Percentiles rank a stretch among this genome's conserved stretches.
Evolutionary conservation across 2,329 filamentous ascomycete genomes (phyloP).

Genomic region (Diaporthe nobilis): DNA sequence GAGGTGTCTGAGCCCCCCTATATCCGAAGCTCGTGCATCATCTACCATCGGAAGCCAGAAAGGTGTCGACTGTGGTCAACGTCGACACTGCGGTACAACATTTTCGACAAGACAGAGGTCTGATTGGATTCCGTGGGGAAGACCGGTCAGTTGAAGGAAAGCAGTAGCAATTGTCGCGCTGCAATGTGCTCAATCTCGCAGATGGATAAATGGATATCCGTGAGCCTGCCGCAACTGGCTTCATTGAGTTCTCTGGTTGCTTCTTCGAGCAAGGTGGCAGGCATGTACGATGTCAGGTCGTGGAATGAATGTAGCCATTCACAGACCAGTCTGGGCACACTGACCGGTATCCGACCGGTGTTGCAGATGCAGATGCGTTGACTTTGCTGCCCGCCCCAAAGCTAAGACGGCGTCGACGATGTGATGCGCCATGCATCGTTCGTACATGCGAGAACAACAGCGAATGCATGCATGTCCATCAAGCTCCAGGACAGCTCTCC

Average conservation of each 20-base stretch:
- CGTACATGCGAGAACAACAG: background rate
- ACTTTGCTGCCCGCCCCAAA: background rate
- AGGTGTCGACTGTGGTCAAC: background rate
- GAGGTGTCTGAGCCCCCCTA: background rate
- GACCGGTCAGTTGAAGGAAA: background rate
- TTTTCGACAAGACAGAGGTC: too few relatives aligned
- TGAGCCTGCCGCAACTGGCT: background rate
- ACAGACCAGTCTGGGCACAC: background rate
- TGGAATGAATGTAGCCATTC: background rate
- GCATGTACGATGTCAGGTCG: background rate
- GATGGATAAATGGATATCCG: too few relatives aligned
- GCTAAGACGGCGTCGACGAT: background rate
- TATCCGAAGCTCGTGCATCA: slow-evolving; percentile 23
- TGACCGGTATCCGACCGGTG: background rate
- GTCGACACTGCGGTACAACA: background rate
- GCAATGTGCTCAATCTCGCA: background rate
- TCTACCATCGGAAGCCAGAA: too few relatives aligned
- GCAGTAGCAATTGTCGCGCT: background rate
- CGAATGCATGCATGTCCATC: slow-evolving; percentile 6
- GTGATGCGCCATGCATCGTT: slow-evolving; percentile 7
- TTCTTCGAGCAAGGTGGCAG: background rate
- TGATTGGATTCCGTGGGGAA: background rate
- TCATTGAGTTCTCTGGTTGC: too few relatives aligned
- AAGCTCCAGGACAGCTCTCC: slow-evolving; percentile 17
- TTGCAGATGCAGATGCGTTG: background rate